A percentile compares a stretch with the other conserved stretches of the same genome.
Evolutionary conservation across 2,329 filamentous ascomycete genomes (phyloP).

Genomic region (Rosellinia necatrix): DNA sequence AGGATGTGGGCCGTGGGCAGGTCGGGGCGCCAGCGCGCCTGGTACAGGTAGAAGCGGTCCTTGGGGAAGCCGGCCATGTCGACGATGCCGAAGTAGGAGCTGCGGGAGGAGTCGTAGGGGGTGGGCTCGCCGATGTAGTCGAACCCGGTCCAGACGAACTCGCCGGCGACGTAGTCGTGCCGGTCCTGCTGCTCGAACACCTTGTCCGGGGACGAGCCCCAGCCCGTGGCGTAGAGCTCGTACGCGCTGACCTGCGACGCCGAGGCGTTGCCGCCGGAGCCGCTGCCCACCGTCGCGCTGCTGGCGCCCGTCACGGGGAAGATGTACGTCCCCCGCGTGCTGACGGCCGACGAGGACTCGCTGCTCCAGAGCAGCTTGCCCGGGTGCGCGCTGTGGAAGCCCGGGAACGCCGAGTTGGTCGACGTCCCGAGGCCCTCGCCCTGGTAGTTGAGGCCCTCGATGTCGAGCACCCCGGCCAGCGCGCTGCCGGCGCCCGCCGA

Average conservation of each 20-base stretch:
- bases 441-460: conserved; percentile 61
- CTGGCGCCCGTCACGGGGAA: conserved; percentile 53
- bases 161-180: conserved; percentile 56
- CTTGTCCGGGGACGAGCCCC: conserved; percentile 56
- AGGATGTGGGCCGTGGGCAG: conserved; percentile 56
- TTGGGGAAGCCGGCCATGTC: conserved; percentile 62
- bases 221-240: conserved; percentile 54
- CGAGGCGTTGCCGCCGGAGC: conserved; percentile 45
- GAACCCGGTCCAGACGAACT: conserved; percentile 58
- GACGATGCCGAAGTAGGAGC: conserved; percentile 61
- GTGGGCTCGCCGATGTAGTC: conserved; percentile 58
- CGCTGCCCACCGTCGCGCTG: conserved; percentile 45
- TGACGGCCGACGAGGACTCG: conserved; percentile 52
- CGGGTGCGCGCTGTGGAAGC: conserved; percentile 51
- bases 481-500: conserved; percentile 45
- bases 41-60: conserved; percentile 60
- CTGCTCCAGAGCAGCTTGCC: conserved; percentile 51
- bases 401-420: conserved; percentile 15
- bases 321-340: conserved; percentile 56
- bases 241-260: conserved; percentile 52
- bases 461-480: conserved; percentile 49
- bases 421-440: conserved; percentile 48
- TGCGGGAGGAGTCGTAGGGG: conserved; percentile 52
- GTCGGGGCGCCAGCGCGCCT: conserved; percentile 56
- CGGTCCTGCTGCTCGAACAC: conserved; percentile 55